Conservation (phyloP, 805 yeast genomes). For the Suhomyces sp. region DNA sequence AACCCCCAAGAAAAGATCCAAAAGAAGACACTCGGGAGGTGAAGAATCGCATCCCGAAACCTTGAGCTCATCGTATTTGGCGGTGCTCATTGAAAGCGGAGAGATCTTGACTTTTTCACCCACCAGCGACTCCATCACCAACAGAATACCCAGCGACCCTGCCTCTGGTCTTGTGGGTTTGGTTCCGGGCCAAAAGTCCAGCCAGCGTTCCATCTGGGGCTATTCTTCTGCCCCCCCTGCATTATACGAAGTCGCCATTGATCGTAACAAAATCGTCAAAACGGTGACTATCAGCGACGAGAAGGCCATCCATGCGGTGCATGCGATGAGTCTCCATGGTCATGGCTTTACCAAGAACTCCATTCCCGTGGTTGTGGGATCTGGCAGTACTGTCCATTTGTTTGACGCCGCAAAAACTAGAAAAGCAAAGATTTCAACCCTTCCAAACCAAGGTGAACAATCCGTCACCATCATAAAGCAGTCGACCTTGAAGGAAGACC, state of each 20-base stretch:
- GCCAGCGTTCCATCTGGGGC: constrained; percentile 23
- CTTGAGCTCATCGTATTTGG: background rate
- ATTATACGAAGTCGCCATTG: constrained; percentile 25
- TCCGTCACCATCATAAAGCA: constrained; percentile 34
- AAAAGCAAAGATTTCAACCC: constrained; percentile 8
- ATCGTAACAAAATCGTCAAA: constrained; percentile 23
- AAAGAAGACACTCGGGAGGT: constrained; percentile 7
- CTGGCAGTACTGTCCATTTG: constrained; percentile 26
- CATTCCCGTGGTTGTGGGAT: constrained; percentile 7
- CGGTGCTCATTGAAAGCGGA: constrained; percentile 32
- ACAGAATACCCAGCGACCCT: constrained; percentile 30
- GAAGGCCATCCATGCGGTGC: constrained; percentile 19
- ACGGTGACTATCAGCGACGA: constrained; percentile 19
- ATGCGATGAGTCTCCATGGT: constrained; percentile 14
- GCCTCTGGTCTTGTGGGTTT: constrained; percentile 16
- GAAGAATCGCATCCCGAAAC: constrained; percentile 1
- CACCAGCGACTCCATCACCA: constrained; percentile 33
- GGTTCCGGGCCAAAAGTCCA: constrained; percentile 6
- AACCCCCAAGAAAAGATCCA: constrained; percentile 23
- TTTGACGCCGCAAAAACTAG: constrained; percentile 24
- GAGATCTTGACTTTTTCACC: constrained; percentile 48
- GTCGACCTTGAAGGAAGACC: constrained; percentile 28
- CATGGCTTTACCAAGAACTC: constrained; percentile 14
- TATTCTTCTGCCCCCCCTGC: constrained; percentile 13
- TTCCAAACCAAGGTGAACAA: constrained; percentile 23